Percentiles rank a stretch among this genome's conserved stretches.
These are phyloP conservation scores for Psilocybe azurescens DNA, from an alignment of 768 basidiomycete species.

Conservation along the genomic window DNA sequence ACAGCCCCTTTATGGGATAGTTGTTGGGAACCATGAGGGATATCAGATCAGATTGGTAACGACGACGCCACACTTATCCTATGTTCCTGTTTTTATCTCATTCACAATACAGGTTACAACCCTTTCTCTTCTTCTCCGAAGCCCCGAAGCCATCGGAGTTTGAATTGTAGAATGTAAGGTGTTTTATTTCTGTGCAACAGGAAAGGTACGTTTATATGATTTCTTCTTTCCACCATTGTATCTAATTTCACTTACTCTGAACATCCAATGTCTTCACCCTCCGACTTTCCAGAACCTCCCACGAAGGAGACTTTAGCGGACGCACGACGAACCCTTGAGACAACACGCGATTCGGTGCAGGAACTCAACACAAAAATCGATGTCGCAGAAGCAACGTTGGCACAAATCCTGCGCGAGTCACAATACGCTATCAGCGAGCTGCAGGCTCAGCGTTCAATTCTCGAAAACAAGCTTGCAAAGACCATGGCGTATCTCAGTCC, in stretches of 20 bases:
- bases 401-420: constrained; percentile 61
- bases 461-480: constrained; percentile 54
- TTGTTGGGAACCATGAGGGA: not conserved
- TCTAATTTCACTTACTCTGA: constrained; percentile 8
- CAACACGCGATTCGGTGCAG: constrained; percentile 34
- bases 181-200: constrained; percentile 13
- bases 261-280: constrained; percentile 28
- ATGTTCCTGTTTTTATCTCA: not conserved
- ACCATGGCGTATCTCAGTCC: constrained; percentile 75
- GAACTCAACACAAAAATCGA: constrained; percentile 53
- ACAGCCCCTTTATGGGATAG: not conserved
- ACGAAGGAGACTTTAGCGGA: constrained; percentile 56
- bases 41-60: constrained; percentile 11
- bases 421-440: constrained; percentile 59
- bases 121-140: constrained; percentile 8
- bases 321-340: constrained; percentile 53
- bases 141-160: constrained; percentile 19
- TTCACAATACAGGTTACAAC: constrained; percentile 2
- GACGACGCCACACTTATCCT: not conserved
- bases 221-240: constrained; percentile 18
- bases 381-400: constrained; percentile 58
- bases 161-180: constrained; percentile 12
- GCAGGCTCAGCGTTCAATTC: constrained; percentile 46
- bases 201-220: constrained; percentile 9
- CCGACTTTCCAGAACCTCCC: constrained; percentile 58